Conservation (phyloP, 129 eudicot species). For the Kitagawia praeruptora region DNA sequence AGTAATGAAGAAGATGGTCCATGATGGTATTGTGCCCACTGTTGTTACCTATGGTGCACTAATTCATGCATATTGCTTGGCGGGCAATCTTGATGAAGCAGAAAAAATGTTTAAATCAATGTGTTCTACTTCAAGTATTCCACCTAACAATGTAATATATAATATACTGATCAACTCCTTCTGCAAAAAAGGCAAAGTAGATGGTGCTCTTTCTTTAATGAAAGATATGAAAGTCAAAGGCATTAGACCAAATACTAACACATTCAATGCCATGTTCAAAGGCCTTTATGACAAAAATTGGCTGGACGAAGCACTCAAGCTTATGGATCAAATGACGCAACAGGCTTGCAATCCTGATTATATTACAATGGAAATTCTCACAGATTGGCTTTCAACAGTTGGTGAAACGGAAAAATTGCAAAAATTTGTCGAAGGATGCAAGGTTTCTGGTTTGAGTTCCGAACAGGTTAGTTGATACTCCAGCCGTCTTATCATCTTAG, state of each 20-base stretch:
- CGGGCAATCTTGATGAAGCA: conserved; percentile 53
- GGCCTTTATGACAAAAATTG: conserved; percentile 53
- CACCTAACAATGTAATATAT: conserved; percentile 66
- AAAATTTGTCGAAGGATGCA: conserved; percentile 43
- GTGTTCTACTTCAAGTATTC: conserved; percentile 31
- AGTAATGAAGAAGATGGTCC: conserved; percentile 52
- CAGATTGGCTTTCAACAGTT: conserved; percentile 60
- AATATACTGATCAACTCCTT: conserved; percentile 55
- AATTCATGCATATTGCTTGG: conserved; percentile 60
- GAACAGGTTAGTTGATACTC: background rate
- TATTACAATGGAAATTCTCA: conserved; percentile 68
- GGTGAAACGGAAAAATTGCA: conserved; percentile 54
- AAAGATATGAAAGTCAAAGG: conserved; percentile 53
- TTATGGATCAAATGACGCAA: conserved; percentile 69
- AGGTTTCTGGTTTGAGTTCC: conserved; percentile 32
- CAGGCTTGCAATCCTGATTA: conserved; percentile 69
- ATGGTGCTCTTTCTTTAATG: conserved; percentile 52
- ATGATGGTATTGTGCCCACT: conserved; percentile 49
- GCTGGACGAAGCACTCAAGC: conserved; percentile 42
- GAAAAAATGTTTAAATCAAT: conserved; percentile 52
- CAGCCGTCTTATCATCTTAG: background rate
- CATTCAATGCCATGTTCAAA: conserved; percentile 74
- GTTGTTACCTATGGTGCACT: conserved; percentile 76
- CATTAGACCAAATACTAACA: conserved; percentile 54
- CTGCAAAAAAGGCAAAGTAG: conserved; percentile 50